Conservation (phyloP, 192 early-diverging fungal species). For the Rhizophagus prolifer region DNA sequence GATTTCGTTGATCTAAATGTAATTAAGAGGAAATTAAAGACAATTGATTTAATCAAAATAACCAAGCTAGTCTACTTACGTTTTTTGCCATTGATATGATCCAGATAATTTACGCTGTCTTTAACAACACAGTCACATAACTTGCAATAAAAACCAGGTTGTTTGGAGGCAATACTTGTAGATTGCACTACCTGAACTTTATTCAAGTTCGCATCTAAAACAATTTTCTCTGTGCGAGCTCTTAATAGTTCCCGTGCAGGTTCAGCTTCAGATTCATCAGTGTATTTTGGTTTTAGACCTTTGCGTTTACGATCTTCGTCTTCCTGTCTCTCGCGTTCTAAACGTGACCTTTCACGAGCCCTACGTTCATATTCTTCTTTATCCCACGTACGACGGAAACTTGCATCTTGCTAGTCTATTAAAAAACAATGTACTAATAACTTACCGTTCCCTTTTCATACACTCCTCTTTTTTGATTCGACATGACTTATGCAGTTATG, state of each 20-base stretch:
- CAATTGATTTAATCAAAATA: neutral
- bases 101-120: slow-evolving; percentile 87
- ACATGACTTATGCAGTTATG: neutral
- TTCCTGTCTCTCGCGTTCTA: slow-evolving; percentile 33
- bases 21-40: too few relatives aligned
- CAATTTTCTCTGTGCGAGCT: slow-evolving; percentile 52
- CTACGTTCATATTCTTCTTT: slow-evolving; percentile 44
- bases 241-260: slow-evolving; percentile 33
- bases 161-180: slow-evolving; percentile 49
- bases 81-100: slow-evolving; percentile 89
- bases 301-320: slow-evolving; percentile 42
- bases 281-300: slow-evolving; percentile 20
- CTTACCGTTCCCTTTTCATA: slow-evolving; percentile 9
- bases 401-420: slow-evolving; percentile 1
- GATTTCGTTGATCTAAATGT: slow-evolving; percentile 69
- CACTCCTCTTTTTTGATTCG: neutral
- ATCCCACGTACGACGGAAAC: slow-evolving; percentile 47
- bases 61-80: slow-evolving; percentile 54
- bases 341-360: slow-evolving; percentile 33
- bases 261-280: neutral
- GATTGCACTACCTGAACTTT: slow-evolving; percentile 80
- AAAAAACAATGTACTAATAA: neutral
- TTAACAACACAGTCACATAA: slow-evolving; percentile 85
- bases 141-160: slow-evolving; percentile 93
- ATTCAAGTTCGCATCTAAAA: slow-evolving; percentile 74